Percentiles rank a stretch among this genome's conserved stretches.
Conservation (phyloP, 495 filamentous ascomycete genomes). For the Aspergillus nanangensis region DNA sequence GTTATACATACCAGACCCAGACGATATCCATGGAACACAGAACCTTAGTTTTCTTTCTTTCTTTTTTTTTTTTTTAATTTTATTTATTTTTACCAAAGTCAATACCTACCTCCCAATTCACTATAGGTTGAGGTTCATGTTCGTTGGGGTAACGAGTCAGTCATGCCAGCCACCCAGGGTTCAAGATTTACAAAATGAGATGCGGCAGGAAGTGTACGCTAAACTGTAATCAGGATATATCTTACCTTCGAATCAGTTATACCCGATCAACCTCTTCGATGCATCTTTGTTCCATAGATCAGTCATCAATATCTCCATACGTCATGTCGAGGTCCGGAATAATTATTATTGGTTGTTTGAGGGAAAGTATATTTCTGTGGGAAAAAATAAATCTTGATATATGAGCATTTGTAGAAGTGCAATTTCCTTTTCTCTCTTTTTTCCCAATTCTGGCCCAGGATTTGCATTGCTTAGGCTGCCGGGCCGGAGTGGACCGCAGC, state of each 20-base stretch:
- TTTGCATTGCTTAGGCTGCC: conserved; percentile 24
- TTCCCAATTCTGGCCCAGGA: conserved; percentile 1
- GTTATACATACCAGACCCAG: neutral
- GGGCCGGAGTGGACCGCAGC: conserved; percentile 26
- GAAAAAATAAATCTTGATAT: neutral
- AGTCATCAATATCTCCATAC: too few species aligned
- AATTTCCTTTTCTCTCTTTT: neutral
- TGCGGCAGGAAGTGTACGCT: neutral
- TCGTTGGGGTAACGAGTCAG: too few species aligned
- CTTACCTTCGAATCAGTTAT: conserved; percentile 8
- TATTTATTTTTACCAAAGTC: too few species aligned
- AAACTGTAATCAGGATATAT: conserved; percentile 4
- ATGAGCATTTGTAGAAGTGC: too few species aligned
- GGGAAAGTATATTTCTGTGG: too few species aligned
- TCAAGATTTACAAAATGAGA: conserved; percentile 5
- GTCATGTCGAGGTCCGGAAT: too few species aligned
- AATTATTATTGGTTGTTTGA: too few species aligned
- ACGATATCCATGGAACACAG: neutral
- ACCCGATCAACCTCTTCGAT: conserved; percentile 12
- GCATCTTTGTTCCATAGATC: too few species aligned
- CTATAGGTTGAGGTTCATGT: too few species aligned
- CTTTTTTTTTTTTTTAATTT: too few species aligned
- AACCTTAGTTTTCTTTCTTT: neutral
- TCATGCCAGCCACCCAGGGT: neutral
- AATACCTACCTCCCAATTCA: too few species aligned